phyloP scores from a whole-genome alignment of 257 asterid genomes.

The Solanum peruvianum region DNA sequence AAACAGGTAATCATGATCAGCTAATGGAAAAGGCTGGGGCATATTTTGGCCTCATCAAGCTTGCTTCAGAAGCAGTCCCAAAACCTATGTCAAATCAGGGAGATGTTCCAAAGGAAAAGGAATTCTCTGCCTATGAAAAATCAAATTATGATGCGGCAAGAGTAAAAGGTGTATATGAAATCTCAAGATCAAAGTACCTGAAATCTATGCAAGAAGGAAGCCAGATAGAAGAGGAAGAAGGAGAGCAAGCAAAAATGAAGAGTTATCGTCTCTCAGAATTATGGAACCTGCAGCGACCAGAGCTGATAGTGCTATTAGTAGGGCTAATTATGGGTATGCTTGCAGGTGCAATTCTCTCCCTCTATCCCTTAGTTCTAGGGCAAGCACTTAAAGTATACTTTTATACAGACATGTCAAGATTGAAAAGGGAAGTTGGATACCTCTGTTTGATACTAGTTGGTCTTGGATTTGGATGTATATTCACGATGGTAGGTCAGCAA shows the following conservation, averaged over 20 bases:
- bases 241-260: conserved; percentile 7
- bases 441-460: conserved; percentile 59
- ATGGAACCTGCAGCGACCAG: conserved; percentile 63
- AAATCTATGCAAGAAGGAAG: conserved; percentile 17
- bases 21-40: conserved; percentile 53
- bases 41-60: conserved; percentile 53
- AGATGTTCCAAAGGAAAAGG: conserved; percentile 9
- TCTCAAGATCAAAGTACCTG: conserved; percentile 22
- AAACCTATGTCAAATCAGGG: conserved; percentile 10
- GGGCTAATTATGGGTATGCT: conserved; percentile 46
- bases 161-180: conserved; percentile 17
- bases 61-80: conserved; percentile 54
- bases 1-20: conserved; percentile 53
- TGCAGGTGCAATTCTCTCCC: conserved; percentile 83
- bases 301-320: conserved; percentile 20
- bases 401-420: not conserved
- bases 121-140: conserved; percentile 9
- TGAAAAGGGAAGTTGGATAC: conserved; percentile 46
- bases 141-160: conserved; percentile 8
- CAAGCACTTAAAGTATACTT: conserved; percentile 66
- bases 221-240: conserved; percentile 11
- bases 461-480: conserved; percentile 57
- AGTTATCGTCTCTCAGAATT: conserved; percentile 43
- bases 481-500: conserved; percentile 71
- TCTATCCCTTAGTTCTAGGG: conserved; percentile 70